A percentile compares a stretch with the other conserved stretches of the same genome.
Conservation (phyloP, 208 protist species). For the Naegleria lovaniensis region DNA sequence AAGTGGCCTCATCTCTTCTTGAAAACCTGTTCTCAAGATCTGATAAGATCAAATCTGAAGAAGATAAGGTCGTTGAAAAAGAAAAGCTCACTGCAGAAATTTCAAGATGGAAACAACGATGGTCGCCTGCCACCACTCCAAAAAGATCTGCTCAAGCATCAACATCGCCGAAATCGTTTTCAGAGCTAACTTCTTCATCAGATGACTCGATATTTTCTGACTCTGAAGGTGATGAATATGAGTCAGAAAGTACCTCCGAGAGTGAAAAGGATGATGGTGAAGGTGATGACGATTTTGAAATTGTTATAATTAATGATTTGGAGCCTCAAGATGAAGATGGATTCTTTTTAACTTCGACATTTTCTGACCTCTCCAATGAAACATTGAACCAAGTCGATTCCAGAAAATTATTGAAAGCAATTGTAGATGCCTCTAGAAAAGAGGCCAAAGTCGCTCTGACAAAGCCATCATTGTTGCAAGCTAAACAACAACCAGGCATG, state of each 20-base stretch:
- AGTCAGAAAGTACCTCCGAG: neutral
- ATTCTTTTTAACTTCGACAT: neutral
- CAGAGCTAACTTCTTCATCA: neutral
- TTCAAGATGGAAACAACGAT: neutral
- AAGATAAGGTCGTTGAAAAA: neutral
- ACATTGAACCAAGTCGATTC: neutral
- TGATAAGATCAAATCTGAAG: neutral
- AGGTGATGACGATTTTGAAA: neutral
- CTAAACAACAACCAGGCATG: no score
- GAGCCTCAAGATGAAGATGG: neutral
- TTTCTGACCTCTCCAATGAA: neutral
- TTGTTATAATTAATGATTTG: neutral
- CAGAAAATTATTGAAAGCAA: neutral
- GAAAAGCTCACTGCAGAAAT: slow-evolving; percentile 15
- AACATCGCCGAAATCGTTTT: neutral
- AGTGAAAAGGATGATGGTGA: neutral
- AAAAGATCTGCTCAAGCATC: neutral
- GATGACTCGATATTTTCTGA: neutral
- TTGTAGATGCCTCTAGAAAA: neutral
- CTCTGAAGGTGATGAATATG: neutral
- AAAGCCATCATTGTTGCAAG: neutral
- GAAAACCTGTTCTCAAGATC: neutral
- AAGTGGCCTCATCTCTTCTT: neutral
- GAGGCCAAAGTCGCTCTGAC: neutral
- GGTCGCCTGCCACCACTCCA: neutral